Base-by-base conservation (phyloP, 2,329 filamentous ascomycete species). In the Mycogone perniciosa region DNA sequence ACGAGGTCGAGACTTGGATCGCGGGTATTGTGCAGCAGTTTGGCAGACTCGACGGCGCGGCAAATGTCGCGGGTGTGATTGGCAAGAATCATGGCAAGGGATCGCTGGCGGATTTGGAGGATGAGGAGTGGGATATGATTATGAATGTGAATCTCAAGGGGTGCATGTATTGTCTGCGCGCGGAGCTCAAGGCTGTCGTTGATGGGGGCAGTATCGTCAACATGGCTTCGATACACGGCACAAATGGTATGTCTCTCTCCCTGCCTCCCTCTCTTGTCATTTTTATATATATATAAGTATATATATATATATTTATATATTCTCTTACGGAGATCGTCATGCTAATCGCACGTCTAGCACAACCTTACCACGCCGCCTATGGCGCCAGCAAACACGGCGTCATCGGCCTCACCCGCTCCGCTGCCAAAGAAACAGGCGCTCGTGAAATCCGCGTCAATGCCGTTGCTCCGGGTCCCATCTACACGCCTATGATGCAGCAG, bases 151-250 rank as follows among this genome's bases (percentile, higher is more conserved):
- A 78, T 52, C 59, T 77, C 48, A 76, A 73, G 7, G 76, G 75
- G n/a, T 71, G 67, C 38, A 76, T 77, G 74, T 74, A 76, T 59
- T 76, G 73, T 54, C 56, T 77, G 55, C 67, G 75, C 37, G 73
- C 72, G 31, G 64, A 74, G 62, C 64, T 76, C 66, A 68, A 26
- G 62, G 71, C 56, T 39, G 60, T 66, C 44, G 57, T 50, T 30
- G 56, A 66, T 34, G 72, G 75, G 2, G 78, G 78, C 6, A 80
- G 78, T 53, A 81, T 84, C 59, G 80, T 84, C 48, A 83, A 80
- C 59, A 70, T 77, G 30, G 69, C 75, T 29, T 80, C 75, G 41
- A 75, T 68, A 48, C 64, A 67, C 47, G 64, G 64, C 31, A 58
- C 76, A 33, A 73, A 77, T 35, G 79, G 79, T 58, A 58, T 10